phyloP scores from a whole-genome alignment of 2,329 filamentous ascomycete species.

The Fusarium nanum region DNA sequence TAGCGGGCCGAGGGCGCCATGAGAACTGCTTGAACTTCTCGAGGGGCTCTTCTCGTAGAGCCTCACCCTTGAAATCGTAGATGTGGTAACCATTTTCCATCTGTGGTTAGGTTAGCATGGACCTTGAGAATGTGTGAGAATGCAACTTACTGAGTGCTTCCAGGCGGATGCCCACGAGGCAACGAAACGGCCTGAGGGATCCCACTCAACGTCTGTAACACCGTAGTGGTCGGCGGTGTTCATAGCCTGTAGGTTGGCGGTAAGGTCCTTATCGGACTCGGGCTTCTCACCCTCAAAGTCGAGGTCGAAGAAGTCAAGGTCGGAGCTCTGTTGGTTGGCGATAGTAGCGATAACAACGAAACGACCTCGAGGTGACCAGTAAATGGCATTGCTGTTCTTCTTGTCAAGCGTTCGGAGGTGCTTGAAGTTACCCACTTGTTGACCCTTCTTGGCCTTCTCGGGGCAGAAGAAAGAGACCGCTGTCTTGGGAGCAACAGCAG shows the following conservation, averaged over 20 bases:
- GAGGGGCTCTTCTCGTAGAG: conserved; percentile 88
- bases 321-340: conserved; percentile 90
- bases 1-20: conserved; percentile 91
- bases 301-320: conserved; percentile 97
- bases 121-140: conserved; percentile 26
- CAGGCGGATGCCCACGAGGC: conserved; percentile 93
- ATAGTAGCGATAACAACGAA: conserved; percentile 97
- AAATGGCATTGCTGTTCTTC: conserved; percentile 99
- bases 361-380: conserved; percentile 96
- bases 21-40: conserved; percentile 98
- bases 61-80: conserved; percentile 94
- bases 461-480: conserved; percentile 96
- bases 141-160: conserved; percentile 85
- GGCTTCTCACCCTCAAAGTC: conserved; percentile 98
- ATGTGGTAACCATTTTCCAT: conserved; percentile 99
- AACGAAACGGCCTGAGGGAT: conserved; percentile 93
- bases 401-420: conserved; percentile 95
- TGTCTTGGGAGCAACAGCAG: conserved; percentile 92
- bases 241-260: conserved; percentile 95
- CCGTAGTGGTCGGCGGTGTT: conserved; percentile 95
- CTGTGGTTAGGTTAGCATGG: conserved; percentile 59
- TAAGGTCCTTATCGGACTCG: conserved; percentile 91
- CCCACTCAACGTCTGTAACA: conserved; percentile 98
- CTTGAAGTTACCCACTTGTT: conserved; percentile 90
- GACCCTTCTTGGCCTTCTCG: conserved; percentile 93